Evolutionary conservation across 1,139 yeast genomes (phyloP), one percentile per base, ranked within the genome.

Genomic region (Yamadazyma dushanensis): DNA sequence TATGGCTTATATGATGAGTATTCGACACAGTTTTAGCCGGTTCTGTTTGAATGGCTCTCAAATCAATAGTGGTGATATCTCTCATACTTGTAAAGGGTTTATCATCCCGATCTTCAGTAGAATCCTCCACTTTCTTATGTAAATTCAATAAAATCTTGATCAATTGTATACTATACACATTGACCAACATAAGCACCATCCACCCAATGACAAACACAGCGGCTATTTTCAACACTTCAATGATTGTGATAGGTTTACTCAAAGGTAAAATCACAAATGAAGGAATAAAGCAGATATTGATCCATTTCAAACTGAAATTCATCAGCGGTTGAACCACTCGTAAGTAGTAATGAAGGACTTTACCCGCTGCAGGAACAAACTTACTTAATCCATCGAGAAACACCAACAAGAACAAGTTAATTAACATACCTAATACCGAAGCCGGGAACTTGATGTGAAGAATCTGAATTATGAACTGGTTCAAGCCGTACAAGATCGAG

Each of bases 211-310:
- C 66, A 52, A 84, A 85, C 9, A 83, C 85, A 0, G 79, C 92
- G 2, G 85, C 88, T 26, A 85, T 85, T 38, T 80, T 79, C 48
- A 81, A 66, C 14, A 88, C 86, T 47, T 84, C 94, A 16, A 73
- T 71, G 27, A 80, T 78, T 10, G 82, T 66, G 31, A 85, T 81
- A 41, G 74, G 73, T 25, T 75, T 73, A 11, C 87, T 74, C 36
- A 83, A 65, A 0, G 94, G 92, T 32, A 85, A 68, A 1, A 81
- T 73, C 18, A 84, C 78, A 50, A 85, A 84, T 0, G 89, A 80
- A 0, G 94, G 92, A 1, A 86, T 79, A 64, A 85, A 85, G 54
- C 80, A 83, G 8, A 83, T 73, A 54, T 82, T 83, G 60, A 85
- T 85, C 92, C 92, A 85, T 38, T 83, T 70, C 39, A 85, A 63